A percentile compares a stretch with the other conserved stretches of the same genome.
phyloP scores from a whole-genome alignment of 106 monocot genomes.

The Gastrodia elata region DNA sequence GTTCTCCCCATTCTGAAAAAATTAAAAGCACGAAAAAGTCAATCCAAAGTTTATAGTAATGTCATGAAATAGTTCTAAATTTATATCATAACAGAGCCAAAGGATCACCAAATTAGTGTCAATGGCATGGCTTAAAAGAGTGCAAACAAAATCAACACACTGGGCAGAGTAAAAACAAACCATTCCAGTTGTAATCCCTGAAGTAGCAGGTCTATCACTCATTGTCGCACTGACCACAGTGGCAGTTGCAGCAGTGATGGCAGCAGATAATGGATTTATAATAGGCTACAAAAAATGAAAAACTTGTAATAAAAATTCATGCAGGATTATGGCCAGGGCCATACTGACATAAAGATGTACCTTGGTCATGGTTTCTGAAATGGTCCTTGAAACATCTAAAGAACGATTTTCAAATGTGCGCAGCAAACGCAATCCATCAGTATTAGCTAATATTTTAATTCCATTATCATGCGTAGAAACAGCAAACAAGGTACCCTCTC shows the following conservation, averaged over 20 bases:
- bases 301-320: not conserved
- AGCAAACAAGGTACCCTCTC: constrained; percentile 78
- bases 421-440: constrained; percentile 49
- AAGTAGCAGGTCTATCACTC: constrained; percentile 36
- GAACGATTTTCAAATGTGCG: constrained; percentile 40
- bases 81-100: not conserved
- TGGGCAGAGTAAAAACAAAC: constrained; percentile 18
- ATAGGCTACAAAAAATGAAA: constrained; percentile 44
- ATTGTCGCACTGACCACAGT: constrained; percentile 24
- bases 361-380: constrained; percentile 46
- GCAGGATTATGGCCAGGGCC: not conserved
- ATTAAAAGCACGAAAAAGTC: not conserved
- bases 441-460: constrained; percentile 80
- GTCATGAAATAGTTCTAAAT: not conserved
- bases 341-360: constrained; percentile 6
- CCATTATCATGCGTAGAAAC: constrained; percentile 64
- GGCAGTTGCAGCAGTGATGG: constrained; percentile 7
- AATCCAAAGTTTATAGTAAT: not conserved
- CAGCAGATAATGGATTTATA: constrained; percentile 48
- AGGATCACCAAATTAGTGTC: not conserved
- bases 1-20: constrained; percentile 46
- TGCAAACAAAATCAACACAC: not conserved
- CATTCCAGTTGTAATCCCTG: constrained; percentile 41
- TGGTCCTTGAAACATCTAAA: constrained; percentile 46
- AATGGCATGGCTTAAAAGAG: not conserved